A percentile compares a stretch with the other conserved stretches of the same genome.
phyloP scores from a whole-genome alignment of 352 stramenopile species.

The Phytophthora kernoviae region DNA sequence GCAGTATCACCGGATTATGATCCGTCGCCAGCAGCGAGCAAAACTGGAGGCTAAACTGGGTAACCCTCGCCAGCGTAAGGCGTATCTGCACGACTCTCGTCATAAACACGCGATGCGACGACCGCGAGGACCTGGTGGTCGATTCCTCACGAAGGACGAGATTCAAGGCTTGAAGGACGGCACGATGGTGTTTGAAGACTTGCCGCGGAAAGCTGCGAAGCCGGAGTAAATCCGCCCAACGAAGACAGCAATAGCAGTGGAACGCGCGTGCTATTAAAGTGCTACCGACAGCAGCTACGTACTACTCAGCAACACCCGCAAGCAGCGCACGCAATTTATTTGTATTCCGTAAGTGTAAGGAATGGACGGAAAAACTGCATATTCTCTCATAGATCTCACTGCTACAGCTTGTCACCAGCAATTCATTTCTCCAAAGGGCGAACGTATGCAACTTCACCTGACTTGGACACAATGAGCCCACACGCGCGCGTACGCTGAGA shows the following conservation, averaged over 20 bases:
- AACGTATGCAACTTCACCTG: constrained; percentile 77
- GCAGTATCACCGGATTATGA: constrained; percentile 91
- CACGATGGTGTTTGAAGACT: constrained; percentile 74
- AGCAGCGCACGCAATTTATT: constrained; percentile 33
- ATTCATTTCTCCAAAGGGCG: constrained; percentile 63
- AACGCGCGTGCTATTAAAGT: background rate
- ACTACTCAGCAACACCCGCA: constrained; percentile 4
- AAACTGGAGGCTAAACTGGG: constrained; percentile 89
- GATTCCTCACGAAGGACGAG: constrained; percentile 88
- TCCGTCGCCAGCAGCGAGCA: constrained; percentile 83
- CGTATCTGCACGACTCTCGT: constrained; percentile 86
- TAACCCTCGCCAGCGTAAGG: constrained; percentile 79
- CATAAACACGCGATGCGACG: constrained; percentile 90
- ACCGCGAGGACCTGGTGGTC: constrained; percentile 77
- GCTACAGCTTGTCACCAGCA: background rate
- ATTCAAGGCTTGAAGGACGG: constrained; percentile 80
- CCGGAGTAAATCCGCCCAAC: constrained; percentile 24
- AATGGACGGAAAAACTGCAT: constrained; percentile 29
- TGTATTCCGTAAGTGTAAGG: constrained; percentile 34
- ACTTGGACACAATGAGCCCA: constrained; percentile 74
- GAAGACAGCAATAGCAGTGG: too few species aligned
- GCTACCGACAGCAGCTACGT: background rate
- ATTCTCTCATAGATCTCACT: constrained; percentile 6
- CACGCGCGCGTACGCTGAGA: constrained; percentile 51
- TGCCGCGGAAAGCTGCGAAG: constrained; percentile 55